A percentile compares a stretch with the other conserved stretches of the same genome.
These are phyloP conservation scores for Leptographium wingfieldii DNA, from an alignment of 2,329 filamentous ascomycete species.

Conservation along the genomic window DNA sequence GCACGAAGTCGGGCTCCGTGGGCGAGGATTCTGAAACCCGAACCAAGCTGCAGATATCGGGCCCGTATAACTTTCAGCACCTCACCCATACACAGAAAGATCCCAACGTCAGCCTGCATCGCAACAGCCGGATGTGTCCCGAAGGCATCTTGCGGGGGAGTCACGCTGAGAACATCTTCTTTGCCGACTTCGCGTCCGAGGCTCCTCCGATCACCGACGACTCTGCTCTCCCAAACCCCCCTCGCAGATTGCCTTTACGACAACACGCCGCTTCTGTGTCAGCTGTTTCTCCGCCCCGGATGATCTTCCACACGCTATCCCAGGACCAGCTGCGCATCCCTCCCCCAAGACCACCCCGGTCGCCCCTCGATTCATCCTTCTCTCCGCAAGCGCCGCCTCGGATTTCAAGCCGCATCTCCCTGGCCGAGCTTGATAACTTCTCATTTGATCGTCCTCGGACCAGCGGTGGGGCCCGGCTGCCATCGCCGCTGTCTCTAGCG, in stretches of 20 bases:
- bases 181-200: conserved; percentile 36
- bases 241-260: conserved; percentile 17
- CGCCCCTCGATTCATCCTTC: conserved; percentile 25
- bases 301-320: conserved; percentile 32
- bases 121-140: conserved; percentile 24
- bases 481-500: background rate
- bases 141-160: conserved; percentile 24
- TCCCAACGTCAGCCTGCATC: conserved; percentile 27
- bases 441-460: conserved; percentile 31
- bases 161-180: conserved; percentile 29
- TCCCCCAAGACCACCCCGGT: conserved; percentile 38
- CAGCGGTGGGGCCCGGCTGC: conserved; percentile 30
- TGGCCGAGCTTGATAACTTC: conserved; percentile 27
- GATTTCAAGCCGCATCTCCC: conserved; percentile 40
- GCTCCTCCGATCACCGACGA: conserved; percentile 17
- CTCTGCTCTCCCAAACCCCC: background rate
- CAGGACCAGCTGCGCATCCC: conserved; percentile 35
- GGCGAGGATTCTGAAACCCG: conserved; percentile 17
- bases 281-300: conserved; percentile 16
- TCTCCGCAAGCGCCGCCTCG: conserved; percentile 35
- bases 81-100: conserved; percentile 45
- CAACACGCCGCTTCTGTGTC: conserved; percentile 17
- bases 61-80: conserved; percentile 55
- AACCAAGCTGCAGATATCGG: conserved; percentile 43
- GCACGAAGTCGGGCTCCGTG: conserved; percentile 19